These are phyloP conservation scores for Cryptococcus sp. DNA, from an alignment of 1,284 basidiomycete species.

Conservation along the genomic window DNA sequence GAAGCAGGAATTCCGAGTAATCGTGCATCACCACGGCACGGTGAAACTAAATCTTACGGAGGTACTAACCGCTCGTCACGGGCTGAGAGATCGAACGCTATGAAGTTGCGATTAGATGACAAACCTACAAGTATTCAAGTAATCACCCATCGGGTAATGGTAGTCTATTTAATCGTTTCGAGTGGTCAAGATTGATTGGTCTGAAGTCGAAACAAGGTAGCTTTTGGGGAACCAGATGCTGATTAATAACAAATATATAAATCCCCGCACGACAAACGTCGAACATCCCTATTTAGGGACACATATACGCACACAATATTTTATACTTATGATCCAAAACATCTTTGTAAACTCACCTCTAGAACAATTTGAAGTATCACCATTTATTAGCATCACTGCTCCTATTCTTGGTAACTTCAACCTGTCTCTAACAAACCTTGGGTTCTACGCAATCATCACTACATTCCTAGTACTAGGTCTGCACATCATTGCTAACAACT, in stretches of 20 bases:
- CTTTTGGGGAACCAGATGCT: slow-evolving; percentile 33
- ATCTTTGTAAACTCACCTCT: slow-evolving; percentile 37
- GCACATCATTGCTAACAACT: slow-evolving; percentile 41
- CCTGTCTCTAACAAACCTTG: slow-evolving; percentile 43
- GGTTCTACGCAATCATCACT: slow-evolving; percentile 40
- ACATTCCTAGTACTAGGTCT: slow-evolving; percentile 36
- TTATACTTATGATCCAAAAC: slow-evolving; percentile 15
- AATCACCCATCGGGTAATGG: slow-evolving; percentile 3
- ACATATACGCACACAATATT: slow-evolving; percentile 4
- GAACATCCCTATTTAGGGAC: slow-evolving; percentile 5
- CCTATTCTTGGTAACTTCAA: slow-evolving; percentile 42
- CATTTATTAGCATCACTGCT: slow-evolving; percentile 32
- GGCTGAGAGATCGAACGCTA: slow-evolving; percentile 15
- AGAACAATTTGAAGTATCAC: slow-evolving; percentile 44
- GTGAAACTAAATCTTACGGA: slow-evolving; percentile 29
- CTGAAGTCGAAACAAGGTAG: slow-evolving; percentile 39
- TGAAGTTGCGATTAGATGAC: slow-evolving; percentile 8
- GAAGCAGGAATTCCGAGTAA: slow-evolving; percentile 40
- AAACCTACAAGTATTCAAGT: slow-evolving; percentile 5
- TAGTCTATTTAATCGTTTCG: slow-evolving; percentile 6
- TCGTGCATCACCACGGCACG: slow-evolving; percentile 31
- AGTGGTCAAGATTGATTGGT: slow-evolving; percentile 13
- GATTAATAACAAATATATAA: slow-evolving; percentile 19
- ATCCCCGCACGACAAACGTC: slow-evolving; percentile 2
- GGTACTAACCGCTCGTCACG: slow-evolving; percentile 38